Evolutionary conservation across 805 yeast species (phyloP).

Genomic region (Pichia scutulata): DNA sequence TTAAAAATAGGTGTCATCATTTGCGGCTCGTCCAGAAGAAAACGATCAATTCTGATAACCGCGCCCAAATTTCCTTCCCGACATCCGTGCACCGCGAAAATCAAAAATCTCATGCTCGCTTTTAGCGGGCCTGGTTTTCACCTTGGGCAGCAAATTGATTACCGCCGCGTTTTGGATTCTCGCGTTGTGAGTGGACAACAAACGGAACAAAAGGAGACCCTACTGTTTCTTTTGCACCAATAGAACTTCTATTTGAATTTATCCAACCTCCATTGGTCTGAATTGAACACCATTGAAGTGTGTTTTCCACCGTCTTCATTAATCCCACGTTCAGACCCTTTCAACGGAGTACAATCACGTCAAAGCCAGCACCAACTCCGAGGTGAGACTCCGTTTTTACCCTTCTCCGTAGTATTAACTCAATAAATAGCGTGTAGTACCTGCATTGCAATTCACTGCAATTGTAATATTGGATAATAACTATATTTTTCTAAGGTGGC

Average conservation of each 20-base stretch:
- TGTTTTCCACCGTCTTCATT: neutral
- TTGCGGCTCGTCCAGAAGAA: no score
- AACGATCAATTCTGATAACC: no score
- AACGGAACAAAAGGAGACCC: no score
- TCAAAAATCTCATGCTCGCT: neutral
- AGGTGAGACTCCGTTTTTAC: neutral
- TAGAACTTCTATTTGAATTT: neutral
- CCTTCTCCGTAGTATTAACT: neutral
- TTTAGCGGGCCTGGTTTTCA: neutral
- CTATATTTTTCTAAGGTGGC: no score
- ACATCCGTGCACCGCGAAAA: no score
- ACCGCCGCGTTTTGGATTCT: neutral
- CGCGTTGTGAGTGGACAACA: neutral
- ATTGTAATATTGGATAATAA: no score
- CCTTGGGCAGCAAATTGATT: neutral
- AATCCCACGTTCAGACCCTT: neutral
- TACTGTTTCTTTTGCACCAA: no score
- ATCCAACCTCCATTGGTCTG: neutral
- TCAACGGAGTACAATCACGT: neutral
- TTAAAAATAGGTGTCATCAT: no score
- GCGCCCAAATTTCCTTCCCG: no score
- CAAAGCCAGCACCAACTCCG: neutral
- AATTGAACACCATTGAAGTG: neutral
- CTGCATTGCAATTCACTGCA: no score
- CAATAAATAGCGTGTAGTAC: no score